Evolutionary conservation across 768 basidiomycete species (phyloP), one percentile per base, ranked within the genome.

Genomic region (Gloeophyllum trabeum): DNA sequence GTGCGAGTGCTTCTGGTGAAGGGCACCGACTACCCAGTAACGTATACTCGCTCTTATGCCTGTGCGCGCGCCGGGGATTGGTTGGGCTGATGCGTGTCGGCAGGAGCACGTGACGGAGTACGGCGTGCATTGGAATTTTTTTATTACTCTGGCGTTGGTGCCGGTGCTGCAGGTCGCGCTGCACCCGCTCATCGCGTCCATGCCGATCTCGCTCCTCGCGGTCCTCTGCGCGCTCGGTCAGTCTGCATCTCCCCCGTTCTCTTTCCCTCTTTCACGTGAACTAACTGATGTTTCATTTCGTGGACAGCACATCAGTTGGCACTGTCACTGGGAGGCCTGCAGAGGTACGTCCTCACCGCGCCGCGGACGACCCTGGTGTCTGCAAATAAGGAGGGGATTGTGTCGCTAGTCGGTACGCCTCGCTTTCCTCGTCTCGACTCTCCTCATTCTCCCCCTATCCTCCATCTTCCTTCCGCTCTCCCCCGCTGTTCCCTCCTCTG

Each of bases 61-160:
- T 21, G 12, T n/a, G n/a, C n/a, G n/a, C n/a, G 14, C 36, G 16
- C 12, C 23, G 39, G 19, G 14, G 2, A 6, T 41, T 32, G n/a
- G n/a, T n/a, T n/a, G n/a, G n/a, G n/a, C 41, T 23, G 42, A 42
- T 41, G 18, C 19, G 46, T 21, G 16, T 22, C 26, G 20, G 23
- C 45, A 82, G 93, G 96, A 98, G 65, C 96, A 98, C 46, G 81
- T 85, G 42, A 82, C 92, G 0, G 96, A 99, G 62, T 98, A 98
- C 49, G 96, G 96, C 0, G 76, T 78, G 0, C 94, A 98, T 52
- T 99, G 96, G 96, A 98, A 98, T 57, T 97, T 98, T 62, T 99
- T 99, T 70, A 73, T 98, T 50, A 97, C 96, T 0, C 69, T 98
- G 18, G 90, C 83, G 0, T 50, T 88, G 1, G 56, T 97, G 4